phyloP scores from a whole-genome alignment of 2,329 filamentous ascomycete species.

The Lachnellula cervina region DNA sequence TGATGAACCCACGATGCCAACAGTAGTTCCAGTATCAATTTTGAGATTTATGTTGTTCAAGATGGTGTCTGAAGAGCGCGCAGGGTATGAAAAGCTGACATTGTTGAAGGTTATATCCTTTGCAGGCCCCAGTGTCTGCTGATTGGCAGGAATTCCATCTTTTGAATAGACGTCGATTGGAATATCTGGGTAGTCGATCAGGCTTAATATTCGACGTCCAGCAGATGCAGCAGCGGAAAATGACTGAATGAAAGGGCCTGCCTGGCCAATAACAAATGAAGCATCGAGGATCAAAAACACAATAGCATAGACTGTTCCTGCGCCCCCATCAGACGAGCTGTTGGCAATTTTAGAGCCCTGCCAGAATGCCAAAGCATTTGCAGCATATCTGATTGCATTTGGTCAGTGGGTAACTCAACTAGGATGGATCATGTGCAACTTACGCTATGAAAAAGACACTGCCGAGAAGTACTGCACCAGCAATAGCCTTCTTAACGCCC shows the following conservation, averaged over 20 bases:
- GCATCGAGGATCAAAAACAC: slow-evolving; percentile 50
- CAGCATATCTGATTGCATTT: slow-evolving; percentile 38
- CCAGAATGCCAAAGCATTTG: slow-evolving; percentile 56
- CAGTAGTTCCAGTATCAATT: slow-evolving; percentile 32
- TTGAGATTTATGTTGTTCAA: slow-evolving; percentile 30
- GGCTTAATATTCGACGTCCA: slow-evolving; percentile 39
- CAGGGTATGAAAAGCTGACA: slow-evolving; percentile 34
- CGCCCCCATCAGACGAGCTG: slow-evolving; percentile 24
- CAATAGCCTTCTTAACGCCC: slow-evolving; percentile 45
- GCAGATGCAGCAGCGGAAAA: slow-evolving; percentile 40
- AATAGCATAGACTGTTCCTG: slow-evolving; percentile 49
- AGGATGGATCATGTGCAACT: slow-evolving; percentile 4
- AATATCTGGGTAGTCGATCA: slow-evolving; percentile 37
- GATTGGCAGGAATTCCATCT: slow-evolving; percentile 18
- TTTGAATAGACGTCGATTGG: slow-evolving; percentile 34
- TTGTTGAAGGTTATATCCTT: slow-evolving; percentile 31
- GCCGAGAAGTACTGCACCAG: slow-evolving; percentile 45
- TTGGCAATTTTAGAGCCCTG: slow-evolving; percentile 46
- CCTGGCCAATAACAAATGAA: slow-evolving; percentile 27
- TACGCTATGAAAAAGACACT: slow-evolving; percentile 56
- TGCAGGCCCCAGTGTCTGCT: slow-evolving; percentile 14
- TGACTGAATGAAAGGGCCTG: slow-evolving; percentile 24
- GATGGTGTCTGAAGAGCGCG: slow-evolving; percentile 26
- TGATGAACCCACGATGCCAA: slow-evolving; percentile 41
- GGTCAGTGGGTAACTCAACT: background rate